A percentile compares a stretch with the other conserved stretches of the same genome.
Conservation (phyloP, 2,329 filamentous ascomycete species). For the Aspergillus sp. region DNA sequence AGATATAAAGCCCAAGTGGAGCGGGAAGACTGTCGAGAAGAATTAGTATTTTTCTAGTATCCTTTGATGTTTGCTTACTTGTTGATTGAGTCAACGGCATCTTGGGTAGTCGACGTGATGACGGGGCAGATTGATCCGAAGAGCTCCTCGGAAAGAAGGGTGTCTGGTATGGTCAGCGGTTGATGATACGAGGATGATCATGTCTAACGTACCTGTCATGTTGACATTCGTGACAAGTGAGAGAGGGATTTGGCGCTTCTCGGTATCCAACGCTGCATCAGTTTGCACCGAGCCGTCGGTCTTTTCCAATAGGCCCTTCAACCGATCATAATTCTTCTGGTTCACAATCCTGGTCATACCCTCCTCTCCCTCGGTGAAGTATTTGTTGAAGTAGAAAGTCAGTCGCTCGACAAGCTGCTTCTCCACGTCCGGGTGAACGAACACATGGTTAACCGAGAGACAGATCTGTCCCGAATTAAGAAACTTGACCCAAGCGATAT, state of each 20-base stretch:
- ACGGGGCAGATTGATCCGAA: slow-evolving; percentile 48
- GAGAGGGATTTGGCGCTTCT: slow-evolving; percentile 35
- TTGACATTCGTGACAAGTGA: slow-evolving; percentile 41
- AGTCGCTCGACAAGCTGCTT: slow-evolving; percentile 39
- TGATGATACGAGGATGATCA: background rate
- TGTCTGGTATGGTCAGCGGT: slow-evolving; percentile 23
- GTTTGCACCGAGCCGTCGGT: slow-evolving; percentile 40
- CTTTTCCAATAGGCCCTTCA: slow-evolving; percentile 36
- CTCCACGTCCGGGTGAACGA: slow-evolving; percentile 43
- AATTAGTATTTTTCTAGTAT: background rate
- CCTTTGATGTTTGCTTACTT: background rate
- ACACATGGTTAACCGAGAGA: slow-evolving; percentile 45
- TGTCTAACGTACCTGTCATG: background rate
- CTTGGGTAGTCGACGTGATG: slow-evolving; percentile 29
- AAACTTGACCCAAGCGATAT: slow-evolving; percentile 46
- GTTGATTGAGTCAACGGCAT: slow-evolving; percentile 28
- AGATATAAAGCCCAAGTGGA: slow-evolving; percentile 45
- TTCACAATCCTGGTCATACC: slow-evolving; percentile 41
- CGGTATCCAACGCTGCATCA: slow-evolving; percentile 32
- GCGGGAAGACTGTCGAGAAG: slow-evolving; percentile 22
- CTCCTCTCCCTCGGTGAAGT: slow-evolving; percentile 21
- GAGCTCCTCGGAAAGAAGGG: slow-evolving; percentile 47
- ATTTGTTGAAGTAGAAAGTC: slow-evolving; percentile 34
- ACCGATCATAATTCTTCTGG: slow-evolving; percentile 43
- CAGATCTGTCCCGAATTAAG: slow-evolving; percentile 46